Conservation (phyloP, 371 early-diverging fungal genomes). For the Actinomortierella ambigua region DNA sequence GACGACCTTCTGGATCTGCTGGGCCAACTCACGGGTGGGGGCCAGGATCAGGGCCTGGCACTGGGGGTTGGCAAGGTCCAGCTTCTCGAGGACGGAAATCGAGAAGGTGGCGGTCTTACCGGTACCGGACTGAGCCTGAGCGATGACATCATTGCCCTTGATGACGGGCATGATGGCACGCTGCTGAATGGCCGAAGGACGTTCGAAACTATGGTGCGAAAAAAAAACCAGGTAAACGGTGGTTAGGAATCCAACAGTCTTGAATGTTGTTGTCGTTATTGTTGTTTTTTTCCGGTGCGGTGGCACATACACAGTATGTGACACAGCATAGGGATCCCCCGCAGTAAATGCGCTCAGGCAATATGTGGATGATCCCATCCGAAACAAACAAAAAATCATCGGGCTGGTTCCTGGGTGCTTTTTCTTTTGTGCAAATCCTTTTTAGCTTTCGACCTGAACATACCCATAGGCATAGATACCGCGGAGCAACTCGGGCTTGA, state of each 20-base stretch:
- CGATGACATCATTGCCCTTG: constrained; percentile 89
- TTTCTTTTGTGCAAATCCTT: too few relatives aligned
- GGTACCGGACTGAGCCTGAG: constrained; percentile 97
- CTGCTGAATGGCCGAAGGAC: constrained; percentile 92
- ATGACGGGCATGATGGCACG: constrained; percentile 89
- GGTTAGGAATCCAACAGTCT: neutral
- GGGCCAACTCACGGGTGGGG: constrained; percentile 93
- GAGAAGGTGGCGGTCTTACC: constrained; percentile 98
- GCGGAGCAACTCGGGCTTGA: constrained; percentile 84
- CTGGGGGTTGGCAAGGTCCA: constrained; percentile 72
- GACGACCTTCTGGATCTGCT: constrained; percentile 88
- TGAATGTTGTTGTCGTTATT: neutral
- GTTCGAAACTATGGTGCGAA: constrained; percentile 69
- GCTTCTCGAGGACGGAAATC: constrained; percentile 87
- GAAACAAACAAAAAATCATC: too few relatives aligned
- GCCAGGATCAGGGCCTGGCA: constrained; percentile 92
- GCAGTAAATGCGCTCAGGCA: too few relatives aligned
- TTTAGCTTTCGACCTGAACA: constrained; percentile 20
- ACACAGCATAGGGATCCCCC: too few relatives aligned
- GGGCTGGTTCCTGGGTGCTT: too few relatives aligned
- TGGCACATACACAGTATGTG: too few relatives aligned
- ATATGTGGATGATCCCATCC: too few relatives aligned
- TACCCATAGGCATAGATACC: constrained; percentile 90
- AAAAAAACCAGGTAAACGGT: neutral
- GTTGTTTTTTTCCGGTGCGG: too few relatives aligned